Evolutionary conservation across 2,329 filamentous ascomycete species (phyloP).

Genomic region (Stagonosporopsis vannaccii): DNA sequence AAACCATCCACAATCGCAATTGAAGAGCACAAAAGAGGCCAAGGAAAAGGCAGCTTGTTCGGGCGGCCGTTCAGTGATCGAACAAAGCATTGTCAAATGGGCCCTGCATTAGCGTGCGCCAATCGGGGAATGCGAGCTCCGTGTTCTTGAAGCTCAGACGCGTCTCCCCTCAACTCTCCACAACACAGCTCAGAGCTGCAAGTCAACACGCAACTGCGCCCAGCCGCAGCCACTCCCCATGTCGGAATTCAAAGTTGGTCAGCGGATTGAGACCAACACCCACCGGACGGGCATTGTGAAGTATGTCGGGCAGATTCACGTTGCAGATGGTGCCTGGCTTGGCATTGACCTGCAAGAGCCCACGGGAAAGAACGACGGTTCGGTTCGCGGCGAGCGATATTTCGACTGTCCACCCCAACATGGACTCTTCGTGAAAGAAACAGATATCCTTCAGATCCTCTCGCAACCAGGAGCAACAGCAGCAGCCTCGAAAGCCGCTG

Average conservation of each 20-base stretch:
- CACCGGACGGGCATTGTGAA: conserved; percentile 79
- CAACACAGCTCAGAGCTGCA: conserved; percentile 17
- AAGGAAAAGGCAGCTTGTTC: not conserved
- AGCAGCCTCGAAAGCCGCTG: conserved; percentile 46
- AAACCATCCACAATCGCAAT: not conserved
- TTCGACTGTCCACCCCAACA: conserved; percentile 76
- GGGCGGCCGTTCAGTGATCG: not conserved
- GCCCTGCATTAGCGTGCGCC: conserved; percentile 2
- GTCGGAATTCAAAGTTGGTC: conserved; percentile 60
- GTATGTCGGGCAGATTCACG: conserved; percentile 79
- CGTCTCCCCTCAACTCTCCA: conserved; percentile 12
- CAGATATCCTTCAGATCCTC: conserved; percentile 66
- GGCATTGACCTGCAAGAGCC: conserved; percentile 85
- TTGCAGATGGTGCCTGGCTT: conserved; percentile 86
- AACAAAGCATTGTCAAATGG: not conserved
- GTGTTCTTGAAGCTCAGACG: conserved; percentile 15
- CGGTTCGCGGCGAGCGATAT: conserved; percentile 85
- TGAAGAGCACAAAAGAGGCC: not conserved
- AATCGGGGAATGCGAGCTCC: conserved; percentile 15
- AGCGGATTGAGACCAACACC: conserved; percentile 80
- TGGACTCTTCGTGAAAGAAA: conserved; percentile 87
- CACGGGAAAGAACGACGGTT: conserved; percentile 92
- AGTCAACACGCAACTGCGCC: conserved; percentile 19
- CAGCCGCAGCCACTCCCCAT: conserved; percentile 25
- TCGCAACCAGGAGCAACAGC: conserved; percentile 53